Percentiles rank a stretch among this genome's conserved stretches.
phyloP scores from a whole-genome alignment of 768 basidiomycete genomes.

The Tricholomella constricta region DNA sequence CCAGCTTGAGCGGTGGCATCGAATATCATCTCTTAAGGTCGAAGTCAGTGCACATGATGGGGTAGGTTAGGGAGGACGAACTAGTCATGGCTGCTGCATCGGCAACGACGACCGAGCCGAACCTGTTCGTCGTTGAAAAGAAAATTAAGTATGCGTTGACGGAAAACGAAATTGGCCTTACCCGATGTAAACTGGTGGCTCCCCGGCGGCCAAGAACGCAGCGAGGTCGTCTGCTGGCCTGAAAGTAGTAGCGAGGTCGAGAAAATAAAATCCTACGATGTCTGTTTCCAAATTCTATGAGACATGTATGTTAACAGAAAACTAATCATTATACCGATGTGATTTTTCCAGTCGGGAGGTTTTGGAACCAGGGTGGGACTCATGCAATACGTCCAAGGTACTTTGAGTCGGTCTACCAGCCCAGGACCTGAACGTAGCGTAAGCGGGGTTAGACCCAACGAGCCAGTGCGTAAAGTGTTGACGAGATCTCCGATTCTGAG shows the following conservation, averaged over 20 bases:
- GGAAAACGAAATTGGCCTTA: conserved; percentile 18
- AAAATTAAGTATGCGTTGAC: neutral
- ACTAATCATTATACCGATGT: conserved; percentile 42
- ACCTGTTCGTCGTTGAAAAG: conserved; percentile 31
- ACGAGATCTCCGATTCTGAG: conserved; percentile 60
- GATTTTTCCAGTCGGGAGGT: conserved; percentile 62
- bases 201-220: conserved; percentile 49
- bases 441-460: conserved; percentile 51
- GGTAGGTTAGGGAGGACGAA: conserved; percentile 21
- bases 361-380: conserved; percentile 58
- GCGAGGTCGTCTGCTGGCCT: conserved; percentile 48
- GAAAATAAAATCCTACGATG: conserved; percentile 66
- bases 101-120: conserved; percentile 63
- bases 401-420: conserved; percentile 51
- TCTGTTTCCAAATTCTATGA: conserved; percentile 33
- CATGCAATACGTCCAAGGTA: conserved; percentile 69
- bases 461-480: conserved; percentile 53
- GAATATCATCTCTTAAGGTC: conserved; percentile 51
- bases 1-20: conserved; percentile 56
- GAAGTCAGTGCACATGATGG: neutral
- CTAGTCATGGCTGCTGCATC: conserved; percentile 55
- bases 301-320: neutral
- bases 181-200: conserved; percentile 63
- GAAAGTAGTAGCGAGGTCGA: conserved; percentile 53
- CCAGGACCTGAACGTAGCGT: conserved; percentile 51